Evolutionary conservation across 2,329 filamentous ascomycete species (phyloP).

Genomic region (Pseudopyrenochaeta lycopersici): DNA sequence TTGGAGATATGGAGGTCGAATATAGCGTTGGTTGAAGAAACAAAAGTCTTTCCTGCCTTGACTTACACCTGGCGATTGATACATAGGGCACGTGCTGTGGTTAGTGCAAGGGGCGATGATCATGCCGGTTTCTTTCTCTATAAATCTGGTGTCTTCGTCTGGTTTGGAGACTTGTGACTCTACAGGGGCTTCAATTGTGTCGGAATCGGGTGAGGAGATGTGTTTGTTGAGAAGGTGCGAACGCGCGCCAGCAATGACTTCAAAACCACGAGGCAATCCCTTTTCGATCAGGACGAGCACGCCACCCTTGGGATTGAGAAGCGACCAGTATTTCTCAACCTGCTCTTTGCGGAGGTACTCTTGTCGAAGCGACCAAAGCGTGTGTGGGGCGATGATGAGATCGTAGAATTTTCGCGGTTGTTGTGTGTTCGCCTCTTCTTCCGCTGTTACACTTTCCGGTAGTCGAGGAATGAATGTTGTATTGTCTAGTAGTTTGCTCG

Average conservation of each 20-base stretch:
- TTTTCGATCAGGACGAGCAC: constrained; percentile 90
- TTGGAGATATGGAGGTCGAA: constrained; percentile 83
- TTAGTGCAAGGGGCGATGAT: constrained; percentile 80
- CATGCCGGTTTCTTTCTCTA: constrained; percentile 66
- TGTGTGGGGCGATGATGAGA: constrained; percentile 87
- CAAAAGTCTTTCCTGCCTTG: constrained; percentile 87
- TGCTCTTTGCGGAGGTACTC: constrained; percentile 80
- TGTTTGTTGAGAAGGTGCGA: constrained; percentile 79
- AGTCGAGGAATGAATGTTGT: constrained; percentile 91
- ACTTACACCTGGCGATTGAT: constrained; percentile 73
- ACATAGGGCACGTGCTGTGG: constrained; percentile 90
- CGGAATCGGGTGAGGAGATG: constrained; percentile 69
- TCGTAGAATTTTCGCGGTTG: constrained; percentile 79
- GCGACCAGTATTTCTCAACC: constrained; percentile 87
- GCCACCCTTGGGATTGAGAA: constrained; percentile 84
- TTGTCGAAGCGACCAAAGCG: constrained; percentile 78
- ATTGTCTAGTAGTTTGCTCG: constrained; percentile 81
- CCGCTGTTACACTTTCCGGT: constrained; percentile 81
- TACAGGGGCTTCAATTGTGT: constrained; percentile 47
- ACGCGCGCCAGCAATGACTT: constrained; percentile 86
- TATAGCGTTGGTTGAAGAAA: constrained; percentile 88
- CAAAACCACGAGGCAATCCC: constrained; percentile 89
- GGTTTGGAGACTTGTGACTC: constrained; percentile 55
- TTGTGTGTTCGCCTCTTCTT: constrained; percentile 52
- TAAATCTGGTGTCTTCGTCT: constrained; percentile 42